Base-by-base conservation (phyloP, 23 red algal genomes). In the Agarophyton chilense region DNA sequence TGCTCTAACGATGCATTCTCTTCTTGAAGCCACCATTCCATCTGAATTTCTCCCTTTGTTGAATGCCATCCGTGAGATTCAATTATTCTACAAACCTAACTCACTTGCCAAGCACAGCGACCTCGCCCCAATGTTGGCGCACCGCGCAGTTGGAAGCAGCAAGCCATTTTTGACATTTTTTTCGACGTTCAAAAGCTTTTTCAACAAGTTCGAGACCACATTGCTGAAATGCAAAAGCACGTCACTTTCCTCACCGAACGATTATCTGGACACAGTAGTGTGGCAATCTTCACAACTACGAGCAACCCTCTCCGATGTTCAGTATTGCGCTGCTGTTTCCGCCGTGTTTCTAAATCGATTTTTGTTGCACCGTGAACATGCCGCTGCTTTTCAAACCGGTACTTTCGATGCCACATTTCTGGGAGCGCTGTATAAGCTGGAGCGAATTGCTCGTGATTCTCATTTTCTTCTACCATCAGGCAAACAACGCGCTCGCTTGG, bases 341-440 rank as follows among this genome's bases (percentile, higher is more conserved):
- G 46, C 60, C 38, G 72, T 58, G 7, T 95, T 95, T 87, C 61
- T 90, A 28, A 78, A 84, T 7, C 58, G 79, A 24, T 95, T 95
- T 82, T 71, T 95, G 17, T 65, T 96, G 34, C 45, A 36, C 5
- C 44, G 46, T 19, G 81, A 82, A 9, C 72, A 72, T 49, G 76
- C 63, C 19, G 34, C 67, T 33, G 57, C 71, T 16, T 68, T 96
- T 36, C 86, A 96, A 22, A 38, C 45, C 13, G 87, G 74, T 2
- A 19, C 60, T 8, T 83, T 96, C 22, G 64, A 81, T 25, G 80
- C 81, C 0, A 52, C 46, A 36, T 96, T 92, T 75, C 87, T 96
- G 28, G 53, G 51, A 39, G 84, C 94, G 10, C 72, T 92, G 2
- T 38, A 78, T 22, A 76, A 81, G 25, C 88, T 96, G 16, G 94